A percentile compares a stretch with the other conserved stretches of the same genome.
These are phyloP conservation scores for Aspergillus felis DNA, from an alignment of 2,329 filamentous ascomycete species.

Conservation along the genomic window DNA sequence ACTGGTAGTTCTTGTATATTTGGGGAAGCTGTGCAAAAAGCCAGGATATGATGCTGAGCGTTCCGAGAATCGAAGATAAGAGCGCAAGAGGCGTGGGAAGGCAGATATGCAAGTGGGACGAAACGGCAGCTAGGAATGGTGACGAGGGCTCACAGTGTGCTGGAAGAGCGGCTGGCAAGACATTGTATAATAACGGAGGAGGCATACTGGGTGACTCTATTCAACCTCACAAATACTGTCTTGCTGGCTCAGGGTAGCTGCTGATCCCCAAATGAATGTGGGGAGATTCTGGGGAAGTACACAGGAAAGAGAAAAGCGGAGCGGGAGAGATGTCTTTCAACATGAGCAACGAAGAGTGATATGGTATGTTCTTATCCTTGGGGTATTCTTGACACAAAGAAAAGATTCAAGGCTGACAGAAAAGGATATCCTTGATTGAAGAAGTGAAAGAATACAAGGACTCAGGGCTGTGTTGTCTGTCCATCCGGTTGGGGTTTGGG, in stretches of 20 bases:
- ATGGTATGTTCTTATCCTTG: neutral
- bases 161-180: conserved; percentile 43
- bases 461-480: neutral
- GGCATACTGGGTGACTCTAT: conserved; percentile 19
- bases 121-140: conserved; percentile 54
- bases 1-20: conserved; percentile 63
- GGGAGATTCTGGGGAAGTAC: neutral
- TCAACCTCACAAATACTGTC: neutral
- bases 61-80: conserved; percentile 57
- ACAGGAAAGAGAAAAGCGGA: neutral
- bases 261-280: neutral
- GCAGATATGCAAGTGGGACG: conserved; percentile 58
- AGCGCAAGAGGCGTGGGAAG: conserved; percentile 61
- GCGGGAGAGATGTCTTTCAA: neutral
- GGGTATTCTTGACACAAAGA: neutral
- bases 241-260: neutral
- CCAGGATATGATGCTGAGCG: conserved; percentile 63
- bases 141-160: conserved; percentile 58
- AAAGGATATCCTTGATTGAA: neutral
- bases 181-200: conserved; percentile 25
- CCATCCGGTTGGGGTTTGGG: neutral
- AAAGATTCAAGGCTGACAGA: neutral
- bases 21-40: conserved; percentile 67
- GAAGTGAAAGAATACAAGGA: neutral
- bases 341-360: neutral